Evolutionary conservation across 2,329 filamentous ascomycete species (phyloP).

Genomic region (Hysterium pulicare): DNA sequence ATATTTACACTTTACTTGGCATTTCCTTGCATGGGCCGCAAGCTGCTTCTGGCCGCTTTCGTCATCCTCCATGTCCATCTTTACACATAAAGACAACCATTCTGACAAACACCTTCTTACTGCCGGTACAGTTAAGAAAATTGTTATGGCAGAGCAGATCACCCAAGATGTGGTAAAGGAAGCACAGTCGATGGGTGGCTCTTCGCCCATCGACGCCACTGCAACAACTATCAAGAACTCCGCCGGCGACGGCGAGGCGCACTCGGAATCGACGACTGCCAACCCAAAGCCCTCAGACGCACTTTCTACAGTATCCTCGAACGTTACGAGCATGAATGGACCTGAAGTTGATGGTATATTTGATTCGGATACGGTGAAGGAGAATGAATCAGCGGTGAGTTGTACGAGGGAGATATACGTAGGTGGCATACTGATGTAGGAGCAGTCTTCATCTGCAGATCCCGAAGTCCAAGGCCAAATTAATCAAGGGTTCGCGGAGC

Average conservation of each 20-base stretch:
- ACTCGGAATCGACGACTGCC: slow-evolving; percentile 34
- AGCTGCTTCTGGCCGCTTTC: slow-evolving; percentile 8
- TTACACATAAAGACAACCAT: slow-evolving; percentile 22
- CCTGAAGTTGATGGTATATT: slow-evolving; percentile 14
- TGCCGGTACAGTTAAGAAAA: slow-evolving; percentile 46
- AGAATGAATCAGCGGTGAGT: slow-evolving; percentile 22
- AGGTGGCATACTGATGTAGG: too few species aligned
- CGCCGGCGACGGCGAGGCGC: slow-evolving; percentile 49
- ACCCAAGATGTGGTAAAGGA: slow-evolving; percentile 70
- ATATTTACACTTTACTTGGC: slow-evolving; percentile 22
- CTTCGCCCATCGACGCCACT: slow-evolving; percentile 63
- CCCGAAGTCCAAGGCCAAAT: slow-evolving; percentile 11
- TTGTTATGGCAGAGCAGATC: slow-evolving; percentile 72
- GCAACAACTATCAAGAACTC: slow-evolving; percentile 56
- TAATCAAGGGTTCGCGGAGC: slow-evolving; percentile 12
- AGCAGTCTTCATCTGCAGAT: slow-evolving; percentile 11
- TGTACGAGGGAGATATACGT: not conserved
- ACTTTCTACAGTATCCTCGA: slow-evolving; percentile 37
- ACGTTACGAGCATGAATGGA: slow-evolving; percentile 19
- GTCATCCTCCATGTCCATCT: slow-evolving; percentile 8
- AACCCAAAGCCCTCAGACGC: slow-evolving; percentile 22
- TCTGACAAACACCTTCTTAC: slow-evolving; percentile 32
- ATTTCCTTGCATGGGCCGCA: slow-evolving; percentile 11
- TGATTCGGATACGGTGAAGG: slow-evolving; percentile 16
- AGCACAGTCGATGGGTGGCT: slow-evolving; percentile 64